Base-by-base conservation (phyloP, 1,139 yeast genomes). In the Blastobotrys capitulatus region DNA sequence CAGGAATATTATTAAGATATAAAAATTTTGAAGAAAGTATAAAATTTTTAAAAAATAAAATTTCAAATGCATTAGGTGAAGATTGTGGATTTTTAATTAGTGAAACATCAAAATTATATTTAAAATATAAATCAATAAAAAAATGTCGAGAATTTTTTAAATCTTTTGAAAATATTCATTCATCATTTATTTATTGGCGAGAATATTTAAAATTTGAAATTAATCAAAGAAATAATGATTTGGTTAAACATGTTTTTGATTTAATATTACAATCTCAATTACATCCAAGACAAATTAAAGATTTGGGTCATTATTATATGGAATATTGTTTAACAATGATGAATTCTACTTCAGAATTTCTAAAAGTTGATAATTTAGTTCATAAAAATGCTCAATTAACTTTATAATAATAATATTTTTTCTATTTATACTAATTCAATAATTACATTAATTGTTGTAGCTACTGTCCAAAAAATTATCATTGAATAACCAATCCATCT, bases 391-490 rank as follows among this genome's bases (percentile, higher is more conserved):
- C 50, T 10, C 26, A 20, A 13, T 19, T 45, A 15, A 45, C 48
- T 10, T n/a, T 45, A 22, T 44, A 38, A 38, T n/a, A 18, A n/a
- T 41, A 29, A 29, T 27, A 25, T 40, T 25, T 40, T 40, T 6
- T 13, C 9, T 40, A 13, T 40, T 25, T 40, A 16, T 26, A 9
- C 44, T 43, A 66, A 42, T 44, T 64, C 68, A 12, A 63, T 44
- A 18, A 53, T 43, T 8, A 68, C 57, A 49, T 62, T 69, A 34
- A 63, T 42, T 9, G 52, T 34, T 2, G 70, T 67, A 19, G 69
- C 77, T 3, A 73, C 32, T 2, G 71, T 51, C 92, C 92, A 86
- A 36, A 80, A 69, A 1, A 68, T 56, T 22, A 86, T 72, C 57
- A 82, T 73, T 1, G 71, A 60, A 8, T 62, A 45, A 0, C 95